Percentiles rank a stretch among this genome's conserved stretches.
Conservation (phyloP, 257 asterid species). For the Rauvolfia tetraphylla region DNA sequence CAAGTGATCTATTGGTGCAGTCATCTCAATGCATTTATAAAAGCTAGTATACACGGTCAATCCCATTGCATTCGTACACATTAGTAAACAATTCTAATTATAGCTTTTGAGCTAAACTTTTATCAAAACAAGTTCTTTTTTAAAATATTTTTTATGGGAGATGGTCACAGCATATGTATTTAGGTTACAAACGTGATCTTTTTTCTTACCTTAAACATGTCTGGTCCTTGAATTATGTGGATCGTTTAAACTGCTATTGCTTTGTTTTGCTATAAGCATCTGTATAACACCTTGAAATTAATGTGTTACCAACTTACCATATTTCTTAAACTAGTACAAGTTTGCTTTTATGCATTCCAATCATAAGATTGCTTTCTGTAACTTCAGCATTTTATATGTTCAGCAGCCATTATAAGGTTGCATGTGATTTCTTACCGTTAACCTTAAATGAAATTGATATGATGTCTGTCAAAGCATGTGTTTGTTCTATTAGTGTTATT, state of each 20-base stretch:
- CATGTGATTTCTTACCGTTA: neutral
- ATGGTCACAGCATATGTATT: neutral
- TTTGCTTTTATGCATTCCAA: neutral
- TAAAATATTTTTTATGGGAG: neutral
- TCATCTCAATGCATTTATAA: neutral
- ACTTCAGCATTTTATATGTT: neutral
- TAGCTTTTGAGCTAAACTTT: neutral
- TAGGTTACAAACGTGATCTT: neutral
- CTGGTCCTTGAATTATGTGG: neutral
- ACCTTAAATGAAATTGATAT: neutral
- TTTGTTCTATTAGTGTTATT: neutral
- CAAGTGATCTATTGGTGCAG: neutral
- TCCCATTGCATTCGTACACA: neutral
- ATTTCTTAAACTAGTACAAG: neutral
- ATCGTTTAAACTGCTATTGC: neutral
- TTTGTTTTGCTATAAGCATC: neutral
- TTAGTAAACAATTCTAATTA: neutral
- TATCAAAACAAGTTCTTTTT: neutral
- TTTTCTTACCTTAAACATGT: neutral
- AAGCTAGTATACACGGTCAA: no score
- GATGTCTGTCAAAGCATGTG: neutral
- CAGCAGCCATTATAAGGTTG: neutral
- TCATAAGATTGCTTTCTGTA: neutral
- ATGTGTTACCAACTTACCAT: neutral
- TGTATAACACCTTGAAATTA: neutral